Evolutionary conservation across 129 eudicot genomes (phyloP).

Genomic region (Ambrosia trifida): DNA sequence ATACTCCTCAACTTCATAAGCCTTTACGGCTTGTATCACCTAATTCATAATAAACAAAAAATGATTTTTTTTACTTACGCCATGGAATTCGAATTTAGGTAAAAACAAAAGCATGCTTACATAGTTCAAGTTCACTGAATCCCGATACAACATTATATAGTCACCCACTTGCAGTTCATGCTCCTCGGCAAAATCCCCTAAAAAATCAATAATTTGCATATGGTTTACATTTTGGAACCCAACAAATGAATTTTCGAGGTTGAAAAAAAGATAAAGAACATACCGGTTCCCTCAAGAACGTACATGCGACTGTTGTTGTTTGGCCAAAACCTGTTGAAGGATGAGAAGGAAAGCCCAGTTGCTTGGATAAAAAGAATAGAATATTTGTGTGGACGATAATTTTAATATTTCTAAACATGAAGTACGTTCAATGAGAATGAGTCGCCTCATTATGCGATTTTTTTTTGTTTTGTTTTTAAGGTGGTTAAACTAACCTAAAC

Average conservation of each 20-base stretch:
- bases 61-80: neutral
- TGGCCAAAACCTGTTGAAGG: slow-evolving; percentile 76
- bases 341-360: slow-evolving; percentile 19
- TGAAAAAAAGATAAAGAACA: slow-evolving; percentile 12
- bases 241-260: neutral
- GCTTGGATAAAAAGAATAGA: slow-evolving; percentile 16
- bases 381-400: too few relatives aligned
- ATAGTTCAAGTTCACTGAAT: slow-evolving; percentile 50
- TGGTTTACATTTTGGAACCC: neutral
- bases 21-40: slow-evolving; percentile 68
- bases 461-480: neutral
- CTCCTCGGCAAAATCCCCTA: slow-evolving; percentile 65
- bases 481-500: slow-evolving; percentile 58
- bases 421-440: neutral
- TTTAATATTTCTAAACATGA: neutral
- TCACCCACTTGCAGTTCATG: slow-evolving; percentile 66
- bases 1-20: slow-evolving; percentile 34
- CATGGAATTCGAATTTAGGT: neutral
- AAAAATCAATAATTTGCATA: slow-evolving; percentile 1
- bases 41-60: slow-evolving; percentile 13
- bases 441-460: neutral
- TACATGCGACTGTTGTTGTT: slow-evolving; percentile 97
- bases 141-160: slow-evolving; percentile 65
- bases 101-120: slow-evolving; percentile 38
- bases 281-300: slow-evolving; percentile 87